phyloP scores from a whole-genome alignment of 1,284 basidiomycete genomes.

The Trichosporon faecale region DNA sequence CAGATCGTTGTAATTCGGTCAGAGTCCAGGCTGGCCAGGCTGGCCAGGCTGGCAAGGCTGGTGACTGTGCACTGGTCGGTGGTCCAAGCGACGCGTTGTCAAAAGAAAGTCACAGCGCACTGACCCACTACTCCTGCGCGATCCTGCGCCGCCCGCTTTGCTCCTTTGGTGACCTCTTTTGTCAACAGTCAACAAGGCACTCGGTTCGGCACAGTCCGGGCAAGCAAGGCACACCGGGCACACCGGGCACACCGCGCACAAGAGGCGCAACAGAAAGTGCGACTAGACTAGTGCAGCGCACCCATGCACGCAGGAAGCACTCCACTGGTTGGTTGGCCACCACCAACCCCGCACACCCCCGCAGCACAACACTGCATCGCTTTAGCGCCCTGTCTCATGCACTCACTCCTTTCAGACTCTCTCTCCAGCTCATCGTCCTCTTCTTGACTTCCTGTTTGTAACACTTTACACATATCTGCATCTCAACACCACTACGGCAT shows the following conservation, averaged over 20 bases:
- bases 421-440: background rate
- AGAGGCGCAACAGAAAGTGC: background rate
- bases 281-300: background rate
- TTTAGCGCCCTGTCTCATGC: background rate
- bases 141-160: background rate
- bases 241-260: background rate
- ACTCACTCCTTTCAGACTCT: background rate
- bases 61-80: too few relatives aligned
- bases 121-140: background rate
- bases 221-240: background rate
- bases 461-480: background rate
- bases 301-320: background rate
- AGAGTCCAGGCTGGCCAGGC: too few relatives aligned
- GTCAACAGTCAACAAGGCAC: background rate
- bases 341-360: background rate
- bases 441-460: background rate
- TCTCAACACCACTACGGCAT: background rate
- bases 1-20: too few relatives aligned
- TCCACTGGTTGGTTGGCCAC: background rate
- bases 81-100: too few relatives aligned
- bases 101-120: too few relatives aligned
- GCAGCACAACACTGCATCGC: constrained; percentile 5
- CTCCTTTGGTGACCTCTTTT: background rate
- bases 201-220: background rate
- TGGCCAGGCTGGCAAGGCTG: too few relatives aligned